Evolutionary conservation across 805 yeast genomes (phyloP), one percentile per base, ranked within the genome.

Genomic region (Wickerhamomyces ciferrii): DNA sequence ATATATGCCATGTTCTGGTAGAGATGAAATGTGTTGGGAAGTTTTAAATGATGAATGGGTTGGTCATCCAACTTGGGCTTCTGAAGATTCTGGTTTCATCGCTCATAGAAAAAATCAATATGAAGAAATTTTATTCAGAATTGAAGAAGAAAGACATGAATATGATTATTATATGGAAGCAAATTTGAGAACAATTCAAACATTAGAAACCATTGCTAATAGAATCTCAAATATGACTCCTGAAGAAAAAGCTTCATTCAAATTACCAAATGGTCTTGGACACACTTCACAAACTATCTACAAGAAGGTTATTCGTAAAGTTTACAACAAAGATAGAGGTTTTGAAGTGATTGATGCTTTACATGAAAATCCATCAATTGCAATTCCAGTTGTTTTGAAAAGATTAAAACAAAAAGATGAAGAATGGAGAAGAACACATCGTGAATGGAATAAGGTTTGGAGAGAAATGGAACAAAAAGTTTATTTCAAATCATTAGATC

Each of bases 41-140:
- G 97, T 94, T 15, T 75, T 94, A 56, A 94, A 94, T 66, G 99
- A 94, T 65, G 98, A 92, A 67, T 94, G 98, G 97, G 98, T 94
- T 32, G 97, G 97, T 7, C 98, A 94, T 67, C 99, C 99, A 20
- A 95, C 96, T n/a, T 94, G 99, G 99, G 99, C 98, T 4, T 92
- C 98, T 0, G 99, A 94, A 65, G 99, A 94, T 65, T 87, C 97
- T 13, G 99, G 99, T 0, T 94, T 92, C 59, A 91, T 94, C 62
- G 97, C 99, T n/a, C 99, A 94, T 65, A 81, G 98, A 53, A 94
- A 94, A 67, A 94, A 94, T 63, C 99, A 94, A 69, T 94, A 92
- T 63, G 99, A 94, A 67, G 99, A 94, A 65, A 87, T 94, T 43
- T 69, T 94, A 45, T 91, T 90, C 71, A 84, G 96, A 63, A 88